A percentile compares a stretch with the other conserved stretches of the same genome.
Evolutionary conservation across 768 basidiomycete genomes (phyloP).

Genomic region (Naganishia randhawae): DNA sequence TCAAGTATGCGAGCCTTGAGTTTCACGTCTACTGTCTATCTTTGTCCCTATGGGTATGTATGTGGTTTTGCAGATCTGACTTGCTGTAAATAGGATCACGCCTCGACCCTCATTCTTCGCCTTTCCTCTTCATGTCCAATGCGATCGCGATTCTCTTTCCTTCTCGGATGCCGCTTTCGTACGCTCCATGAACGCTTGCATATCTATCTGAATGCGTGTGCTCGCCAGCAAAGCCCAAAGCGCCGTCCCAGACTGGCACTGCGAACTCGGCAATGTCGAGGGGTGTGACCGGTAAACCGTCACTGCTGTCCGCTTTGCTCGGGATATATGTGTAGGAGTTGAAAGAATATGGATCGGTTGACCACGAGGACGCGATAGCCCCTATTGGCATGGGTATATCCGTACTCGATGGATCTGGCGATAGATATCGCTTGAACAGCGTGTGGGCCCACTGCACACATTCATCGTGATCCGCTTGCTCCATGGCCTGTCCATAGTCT

Average conservation of each 20-base stretch:
- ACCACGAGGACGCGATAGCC: conserved; percentile 39
- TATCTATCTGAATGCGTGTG: conserved; percentile 42
- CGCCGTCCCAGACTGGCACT: conserved; percentile 47
- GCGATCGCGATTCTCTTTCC: conserved; percentile 13
- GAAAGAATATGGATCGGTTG: conserved; percentile 45
- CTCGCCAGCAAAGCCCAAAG: conserved; percentile 53
- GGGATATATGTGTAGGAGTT: conserved; percentile 50
- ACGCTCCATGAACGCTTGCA: conserved; percentile 26
- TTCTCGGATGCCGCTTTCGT: conserved; percentile 21
- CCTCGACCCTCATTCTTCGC: not conserved
- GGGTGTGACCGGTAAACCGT: conserved; percentile 34
- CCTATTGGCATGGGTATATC: not conserved
- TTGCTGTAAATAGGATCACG: not conserved
- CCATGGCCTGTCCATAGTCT: conserved; percentile 19
- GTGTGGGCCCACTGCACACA: conserved; percentile 14
- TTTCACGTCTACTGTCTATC: not conserved
- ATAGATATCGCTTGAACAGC: conserved; percentile 14
- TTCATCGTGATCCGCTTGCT: conserved; percentile 3
- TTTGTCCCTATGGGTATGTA: not conserved
- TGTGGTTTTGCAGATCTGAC: not conserved
- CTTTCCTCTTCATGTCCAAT: conserved; percentile 19
- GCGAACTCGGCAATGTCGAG: conserved; percentile 51
- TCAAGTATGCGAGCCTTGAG: no score
- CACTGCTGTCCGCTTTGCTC: conserved; percentile 22
- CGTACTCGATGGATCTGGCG: not conserved